Conservation (phyloP, 1,139 yeast genomes). For the Spencermartinsiella ligniputridi region DNA sequence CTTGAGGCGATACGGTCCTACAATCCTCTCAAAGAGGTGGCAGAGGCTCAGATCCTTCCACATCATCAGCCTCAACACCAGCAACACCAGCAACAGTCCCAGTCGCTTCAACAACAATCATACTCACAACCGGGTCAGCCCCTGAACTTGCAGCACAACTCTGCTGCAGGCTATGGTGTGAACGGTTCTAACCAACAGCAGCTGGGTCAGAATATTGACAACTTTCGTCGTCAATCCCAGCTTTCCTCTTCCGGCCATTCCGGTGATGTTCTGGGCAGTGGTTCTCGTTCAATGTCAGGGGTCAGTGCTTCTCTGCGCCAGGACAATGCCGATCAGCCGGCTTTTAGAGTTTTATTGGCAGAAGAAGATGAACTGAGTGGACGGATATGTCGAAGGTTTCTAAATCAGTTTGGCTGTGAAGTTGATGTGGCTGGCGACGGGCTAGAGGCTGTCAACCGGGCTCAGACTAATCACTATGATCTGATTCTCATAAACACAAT, state of each 20-base stretch:
- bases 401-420: constrained; percentile 84
- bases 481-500: constrained; percentile 89
- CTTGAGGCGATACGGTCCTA: constrained; percentile 7
- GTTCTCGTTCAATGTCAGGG: neutral
- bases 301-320: neutral
- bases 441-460: constrained; percentile 74
- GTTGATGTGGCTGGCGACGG: constrained; percentile 95
- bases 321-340: constrained; percentile 7
- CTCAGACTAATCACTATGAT: constrained; percentile 63
- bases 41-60: neutral
- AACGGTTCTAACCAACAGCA: too few species aligned
- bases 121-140: neutral
- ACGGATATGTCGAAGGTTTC: constrained; percentile 46
- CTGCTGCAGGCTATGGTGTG: neutral
- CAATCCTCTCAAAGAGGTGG: constrained; percentile 1
- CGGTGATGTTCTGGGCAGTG: neutral
- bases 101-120: constrained; percentile 1
- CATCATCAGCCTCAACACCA: constrained; percentile 4
- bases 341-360: constrained; percentile 56
- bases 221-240: neutral
- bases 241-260: neutral
- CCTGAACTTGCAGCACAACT: neutral
- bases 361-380: constrained; percentile 86
- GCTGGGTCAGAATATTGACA: neutral
- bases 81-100: constrained; percentile 3